phyloP scores from a whole-genome alignment of 805 yeast genomes.

The Wickerhamiella allomyrinae region DNA sequence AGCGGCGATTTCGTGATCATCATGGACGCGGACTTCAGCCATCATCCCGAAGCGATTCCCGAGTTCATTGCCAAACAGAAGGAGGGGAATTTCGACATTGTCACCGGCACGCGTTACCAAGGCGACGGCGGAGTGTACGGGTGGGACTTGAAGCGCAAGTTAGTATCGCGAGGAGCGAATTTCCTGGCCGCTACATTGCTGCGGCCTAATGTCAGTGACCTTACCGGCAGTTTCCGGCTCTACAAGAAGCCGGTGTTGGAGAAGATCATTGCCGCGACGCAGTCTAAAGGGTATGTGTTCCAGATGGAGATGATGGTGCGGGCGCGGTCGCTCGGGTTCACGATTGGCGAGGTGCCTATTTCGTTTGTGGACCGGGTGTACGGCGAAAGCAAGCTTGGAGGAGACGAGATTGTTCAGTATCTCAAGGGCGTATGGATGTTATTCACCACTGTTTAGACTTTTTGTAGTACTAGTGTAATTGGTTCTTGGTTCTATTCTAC shows the following conservation, averaged over 20 bases:
- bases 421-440: slow-evolving; percentile 63
- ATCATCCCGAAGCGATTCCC: slow-evolving; percentile 62
- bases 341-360: slow-evolving; percentile 67
- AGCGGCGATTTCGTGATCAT: slow-evolving; percentile 64
- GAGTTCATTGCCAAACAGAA: slow-evolving; percentile 52
- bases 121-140: slow-evolving; percentile 77
- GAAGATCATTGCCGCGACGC: slow-evolving; percentile 50
- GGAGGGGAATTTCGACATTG: slow-evolving; percentile 28
- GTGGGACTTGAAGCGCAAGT: slow-evolving; percentile 68
- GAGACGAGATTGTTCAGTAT: slow-evolving; percentile 67
- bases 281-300: slow-evolving; percentile 68
- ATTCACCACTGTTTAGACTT: slow-evolving; percentile 39
- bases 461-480: not conserved
- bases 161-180: slow-evolving; percentile 69
- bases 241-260: slow-evolving; percentile 57
- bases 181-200: slow-evolving; percentile 58
- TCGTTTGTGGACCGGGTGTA: slow-evolving; percentile 65
- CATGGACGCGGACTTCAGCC: slow-evolving; percentile 78
- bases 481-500: not conserved
- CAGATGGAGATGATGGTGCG: slow-evolving; percentile 85
- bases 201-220: slow-evolving; percentile 58
- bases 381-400: slow-evolving; percentile 68
- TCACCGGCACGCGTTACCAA: slow-evolving; percentile 51
- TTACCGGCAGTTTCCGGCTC: slow-evolving; percentile 64
- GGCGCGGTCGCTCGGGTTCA: slow-evolving; percentile 58